phyloP scores from a whole-genome alignment of 2,329 filamentous ascomycete species.

The Cytospora leucostoma region DNA sequence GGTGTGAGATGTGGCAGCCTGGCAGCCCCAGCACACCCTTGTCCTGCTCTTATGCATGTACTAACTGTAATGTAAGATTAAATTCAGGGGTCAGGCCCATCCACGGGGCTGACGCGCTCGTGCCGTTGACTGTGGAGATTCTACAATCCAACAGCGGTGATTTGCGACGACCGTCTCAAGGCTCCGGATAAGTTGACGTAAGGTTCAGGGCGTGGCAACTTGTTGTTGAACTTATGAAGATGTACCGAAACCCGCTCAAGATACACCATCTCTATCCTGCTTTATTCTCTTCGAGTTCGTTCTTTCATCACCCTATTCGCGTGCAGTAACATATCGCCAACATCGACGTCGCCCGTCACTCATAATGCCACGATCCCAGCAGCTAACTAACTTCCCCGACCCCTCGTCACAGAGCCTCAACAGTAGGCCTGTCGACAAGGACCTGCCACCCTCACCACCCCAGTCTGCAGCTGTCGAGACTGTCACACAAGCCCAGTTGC shows the following conservation, averaged over 20 bases:
- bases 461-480: slow-evolving; percentile 22
- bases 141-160: slow-evolving; percentile 9
- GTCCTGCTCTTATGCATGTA: not conserved
- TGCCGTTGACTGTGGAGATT: slow-evolving; percentile 13
- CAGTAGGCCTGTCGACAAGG: slow-evolving; percentile 19
- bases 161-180: not conserved
- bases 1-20: not conserved
- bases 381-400: slow-evolving; percentile 2
- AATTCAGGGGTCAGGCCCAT: slow-evolving; percentile 14
- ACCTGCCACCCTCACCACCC: slow-evolving; percentile 25
- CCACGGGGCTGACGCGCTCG: slow-evolving; percentile 12
- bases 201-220: slow-evolving; percentile 1
- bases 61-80: not conserved
- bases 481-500: slow-evolving; percentile 18
- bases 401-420: not conserved
- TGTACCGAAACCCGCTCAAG: not conserved
- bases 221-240: not conserved
- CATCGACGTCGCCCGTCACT: not conserved
- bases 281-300: not conserved
- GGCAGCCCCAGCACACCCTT: not conserved
- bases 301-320: not conserved
- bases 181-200: slow-evolving; percentile 18
- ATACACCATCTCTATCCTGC: not conserved
- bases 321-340: slow-evolving; percentile 1
- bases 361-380: slow-evolving; percentile 15